These are phyloP conservation scores for Mariannaea elegans DNA, from an alignment of 2,329 filamentous ascomycete species.

Conservation along the genomic window DNA sequence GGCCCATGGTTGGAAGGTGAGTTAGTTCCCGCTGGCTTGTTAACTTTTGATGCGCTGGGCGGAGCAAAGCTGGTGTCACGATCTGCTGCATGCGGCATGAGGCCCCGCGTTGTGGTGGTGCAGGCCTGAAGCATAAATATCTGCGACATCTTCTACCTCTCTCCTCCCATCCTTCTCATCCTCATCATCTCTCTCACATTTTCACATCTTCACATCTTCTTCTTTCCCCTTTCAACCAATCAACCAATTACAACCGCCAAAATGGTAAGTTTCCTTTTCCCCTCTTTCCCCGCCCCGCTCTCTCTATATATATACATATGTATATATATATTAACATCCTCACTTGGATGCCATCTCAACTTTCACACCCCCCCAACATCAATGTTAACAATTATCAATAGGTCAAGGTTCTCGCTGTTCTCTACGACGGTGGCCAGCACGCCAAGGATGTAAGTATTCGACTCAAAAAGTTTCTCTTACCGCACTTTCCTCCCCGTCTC, in stretches of 20 bases:
- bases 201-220: constrained; percentile 18
- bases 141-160: constrained; percentile 29
- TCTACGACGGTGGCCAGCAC: constrained; percentile 92
- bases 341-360: background rate
- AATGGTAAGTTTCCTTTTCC: constrained; percentile 35
- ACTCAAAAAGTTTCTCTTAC: constrained; percentile 6
- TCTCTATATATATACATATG: constrained; percentile 6
- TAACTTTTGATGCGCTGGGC: background rate
- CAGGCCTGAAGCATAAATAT: constrained; percentile 40
- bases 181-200: constrained; percentile 23
- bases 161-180: constrained; percentile 14
- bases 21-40: constrained; percentile 5
- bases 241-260: constrained; percentile 36
- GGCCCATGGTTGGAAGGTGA: background rate
- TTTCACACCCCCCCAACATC: background rate
- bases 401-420: constrained; percentile 94
- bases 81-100: constrained; percentile 13
- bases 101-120: constrained; percentile 5
- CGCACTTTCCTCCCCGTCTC: constrained; percentile 20
- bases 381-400: constrained; percentile 51
- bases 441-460: constrained; percentile 75
- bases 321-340: background rate
- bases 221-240: background rate
- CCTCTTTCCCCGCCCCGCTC: background rate
- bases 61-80: constrained; percentile 15